phyloP scores from a whole-genome alignment of 768 basidiomycete genomes.

The Gymnopilus junonius region DNA sequence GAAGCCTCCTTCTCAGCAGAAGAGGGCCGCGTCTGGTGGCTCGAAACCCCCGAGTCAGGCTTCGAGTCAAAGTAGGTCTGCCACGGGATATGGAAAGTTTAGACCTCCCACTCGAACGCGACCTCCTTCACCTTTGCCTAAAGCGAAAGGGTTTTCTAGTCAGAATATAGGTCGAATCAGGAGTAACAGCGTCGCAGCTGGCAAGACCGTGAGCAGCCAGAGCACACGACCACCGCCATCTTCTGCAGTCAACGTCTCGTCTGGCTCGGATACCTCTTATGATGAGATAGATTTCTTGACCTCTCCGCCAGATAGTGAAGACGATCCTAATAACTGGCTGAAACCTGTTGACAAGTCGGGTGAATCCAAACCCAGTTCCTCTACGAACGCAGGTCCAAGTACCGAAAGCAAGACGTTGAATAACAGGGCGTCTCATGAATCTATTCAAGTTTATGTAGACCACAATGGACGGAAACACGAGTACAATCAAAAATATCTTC shows the following conservation, averaged over 20 bases:
- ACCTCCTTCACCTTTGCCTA: not conserved
- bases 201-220: not conserved
- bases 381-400: not conserved
- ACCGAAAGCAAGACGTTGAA: not conserved
- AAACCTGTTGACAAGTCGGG: not conserved
- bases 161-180: not conserved
- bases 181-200: not conserved
- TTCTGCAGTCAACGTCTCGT: not conserved
- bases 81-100: not conserved
- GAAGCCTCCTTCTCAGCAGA: not conserved
- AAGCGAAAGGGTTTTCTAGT: not conserved
- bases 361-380: not conserved
- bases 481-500: conserved; percentile 16
- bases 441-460: conserved; percentile 5
- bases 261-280: not conserved
- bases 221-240: not conserved
- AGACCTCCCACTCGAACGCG: not conserved
- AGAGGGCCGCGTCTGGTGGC: not conserved
- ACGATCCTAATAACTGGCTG: conserved; percentile 11
- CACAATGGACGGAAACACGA: conserved; percentile 16
- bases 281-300: conserved; percentile 25
- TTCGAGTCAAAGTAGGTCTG: not conserved
- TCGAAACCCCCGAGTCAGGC: not conserved
- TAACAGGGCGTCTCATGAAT: not conserved
- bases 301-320: conserved; percentile 11